Conservation (phyloP, 257 asterid species). For the Parsonsia alboflavescens region DNA sequence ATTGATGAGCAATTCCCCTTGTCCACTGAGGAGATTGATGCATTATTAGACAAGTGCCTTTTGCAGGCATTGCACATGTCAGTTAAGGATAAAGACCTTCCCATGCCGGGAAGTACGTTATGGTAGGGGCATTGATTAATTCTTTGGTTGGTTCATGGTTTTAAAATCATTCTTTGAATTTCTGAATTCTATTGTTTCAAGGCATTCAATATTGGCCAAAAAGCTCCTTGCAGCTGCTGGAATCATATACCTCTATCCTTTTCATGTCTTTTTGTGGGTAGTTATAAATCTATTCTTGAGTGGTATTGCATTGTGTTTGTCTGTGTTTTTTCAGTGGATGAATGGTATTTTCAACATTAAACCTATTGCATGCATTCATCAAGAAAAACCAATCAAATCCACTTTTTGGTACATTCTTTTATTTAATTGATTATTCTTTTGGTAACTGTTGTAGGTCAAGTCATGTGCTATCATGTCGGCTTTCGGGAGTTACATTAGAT, state of each 20-base stretch:
- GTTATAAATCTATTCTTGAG: not conserved
- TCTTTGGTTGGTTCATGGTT: not conserved
- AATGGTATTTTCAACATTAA: not conserved
- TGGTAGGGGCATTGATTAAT: slow-evolving; percentile 41
- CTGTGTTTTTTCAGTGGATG: not conserved
- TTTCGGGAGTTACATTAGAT: slow-evolving; percentile 69
- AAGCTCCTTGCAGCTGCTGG: not conserved
- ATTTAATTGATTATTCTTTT: not conserved
- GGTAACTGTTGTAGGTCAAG: slow-evolving; percentile 59
- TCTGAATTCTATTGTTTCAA: not conserved
- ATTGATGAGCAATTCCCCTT: slow-evolving; percentile 44
- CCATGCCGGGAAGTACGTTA: slow-evolving; percentile 81
- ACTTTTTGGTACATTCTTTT: not conserved
- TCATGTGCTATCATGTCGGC: slow-evolving; percentile 90
- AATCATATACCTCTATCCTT: not conserved
- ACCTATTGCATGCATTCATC: not conserved
- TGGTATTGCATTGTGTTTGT: not conserved
- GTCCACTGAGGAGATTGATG: slow-evolving; percentile 70
- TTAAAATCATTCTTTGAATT: not conserved
- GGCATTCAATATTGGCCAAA: not conserved
- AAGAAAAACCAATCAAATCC: not conserved
- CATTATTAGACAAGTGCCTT: slow-evolving; percentile 76
- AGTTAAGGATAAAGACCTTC: slow-evolving; percentile 80
- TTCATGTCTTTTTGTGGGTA: not conserved
- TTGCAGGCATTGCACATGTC: slow-evolving; percentile 84